A percentile compares a stretch with the other conserved stretches of the same genome.
Evolutionary conservation across 1,284 basidiomycete genomes (phyloP).

Genomic region (Rhodofomes roseus): DNA sequence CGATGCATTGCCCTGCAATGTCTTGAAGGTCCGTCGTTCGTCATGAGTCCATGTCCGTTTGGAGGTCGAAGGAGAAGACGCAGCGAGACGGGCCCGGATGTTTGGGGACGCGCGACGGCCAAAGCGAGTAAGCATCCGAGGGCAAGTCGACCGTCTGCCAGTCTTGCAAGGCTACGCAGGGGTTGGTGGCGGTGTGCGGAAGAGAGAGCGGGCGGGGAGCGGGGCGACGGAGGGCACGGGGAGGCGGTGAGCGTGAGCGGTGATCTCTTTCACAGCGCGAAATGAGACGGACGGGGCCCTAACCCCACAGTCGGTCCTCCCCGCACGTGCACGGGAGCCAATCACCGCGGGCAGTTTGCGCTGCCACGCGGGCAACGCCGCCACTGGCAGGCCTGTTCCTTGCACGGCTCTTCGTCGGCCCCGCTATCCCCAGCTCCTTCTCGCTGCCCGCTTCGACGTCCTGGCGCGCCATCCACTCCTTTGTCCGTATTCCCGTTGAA

Average conservation of each 20-base stretch:
- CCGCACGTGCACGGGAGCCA: neutral
- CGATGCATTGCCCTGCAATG: neutral
- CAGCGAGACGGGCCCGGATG: neutral
- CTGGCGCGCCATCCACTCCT: neutral
- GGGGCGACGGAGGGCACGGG: neutral
- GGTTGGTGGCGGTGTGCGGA: neutral
- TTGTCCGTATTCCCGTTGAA: neutral
- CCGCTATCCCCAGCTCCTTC: neutral
- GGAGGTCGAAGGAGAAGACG: neutral
- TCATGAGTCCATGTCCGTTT: neutral
- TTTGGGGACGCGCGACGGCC: neutral
- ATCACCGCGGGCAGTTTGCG: neutral
- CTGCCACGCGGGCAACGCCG: too few species aligned
- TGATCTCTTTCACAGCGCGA: neutral
- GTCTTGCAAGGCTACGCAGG: neutral
- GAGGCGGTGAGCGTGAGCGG: neutral
- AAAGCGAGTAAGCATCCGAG: neutral
- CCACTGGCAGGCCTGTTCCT: too few species aligned
- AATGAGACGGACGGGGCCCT: neutral
- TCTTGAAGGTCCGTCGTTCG: neutral
- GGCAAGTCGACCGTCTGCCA: neutral
- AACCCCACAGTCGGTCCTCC: slow-evolving; percentile 7
- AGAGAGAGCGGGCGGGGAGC: neutral
- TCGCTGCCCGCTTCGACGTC: neutral
- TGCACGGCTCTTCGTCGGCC: neutral